Evolutionary conservation across 192 early-diverging fungal species (phyloP), one percentile per base, ranked within the genome.

Genomic region (Piromyces finnis): DNA sequence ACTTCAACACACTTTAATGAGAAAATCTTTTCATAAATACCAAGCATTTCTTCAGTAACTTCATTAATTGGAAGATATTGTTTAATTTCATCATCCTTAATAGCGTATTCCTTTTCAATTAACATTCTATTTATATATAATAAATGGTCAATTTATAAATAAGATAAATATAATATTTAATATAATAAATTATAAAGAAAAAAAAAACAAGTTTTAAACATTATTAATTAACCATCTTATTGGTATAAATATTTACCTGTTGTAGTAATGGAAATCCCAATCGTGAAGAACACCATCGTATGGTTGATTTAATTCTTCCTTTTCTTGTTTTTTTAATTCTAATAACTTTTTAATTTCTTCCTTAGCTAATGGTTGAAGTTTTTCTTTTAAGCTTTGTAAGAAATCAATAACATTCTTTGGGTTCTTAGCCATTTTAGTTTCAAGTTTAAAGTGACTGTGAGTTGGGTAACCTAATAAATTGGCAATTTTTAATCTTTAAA

Each of bases 351-450:
- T 83, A 28, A 93, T 81, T 84, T 96, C 94, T 22, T 82, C 83
- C 30, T 90, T 80, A 29, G 86, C 90, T 17, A 93, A 88, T 14
- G 83, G 84, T 29, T 86, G 82, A 29, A 96, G 88, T 16, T 87
- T 84, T n/a, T 79, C 39, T 29, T 86, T 85, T 81, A 96, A 86
- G n/a, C 90, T 88, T 12, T 86, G 79, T 82, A 95, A 87, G 84
- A 96, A 95, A 80, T 88, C 27, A 29, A 88, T 77, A 28, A 94
- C 94, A 1, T 80, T 85, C 79, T 88, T 85, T 6, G 92, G 89
- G 5, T 84, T 84, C 83, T 95, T 94, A 79, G 95, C 94, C 95
- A 96, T 96, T 79, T 92, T 92, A 77, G 89, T 87, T 81, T 95
- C 93, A n/a, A 95, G 85, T n/a, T 89, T 86, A 82, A 88, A 95